Evolutionary conservation across 768 basidiomycete species (phyloP).

Genomic region (Amanita molliuscula): DNA sequence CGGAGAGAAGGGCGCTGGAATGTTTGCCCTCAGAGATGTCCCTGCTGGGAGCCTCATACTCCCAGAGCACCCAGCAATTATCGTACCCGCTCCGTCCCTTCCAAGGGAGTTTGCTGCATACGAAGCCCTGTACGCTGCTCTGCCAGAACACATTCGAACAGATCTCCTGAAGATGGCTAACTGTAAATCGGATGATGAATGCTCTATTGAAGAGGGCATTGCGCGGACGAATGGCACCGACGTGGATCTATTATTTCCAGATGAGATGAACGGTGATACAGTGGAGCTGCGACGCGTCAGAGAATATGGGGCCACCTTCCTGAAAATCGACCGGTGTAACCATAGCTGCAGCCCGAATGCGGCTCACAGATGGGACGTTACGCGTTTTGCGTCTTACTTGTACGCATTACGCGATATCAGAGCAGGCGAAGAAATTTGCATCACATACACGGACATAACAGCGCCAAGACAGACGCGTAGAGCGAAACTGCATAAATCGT

Average conservation of each 20-base stretch:
- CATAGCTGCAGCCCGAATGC: conserved; percentile 40
- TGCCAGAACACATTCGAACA: conserved; percentile 15
- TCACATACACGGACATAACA: conserved; percentile 32
- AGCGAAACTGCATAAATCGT: conserved; percentile 23
- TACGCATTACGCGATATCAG: conserved; percentile 29
- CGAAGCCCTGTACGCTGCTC: conserved; percentile 18
- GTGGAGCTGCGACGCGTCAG: conserved; percentile 6
- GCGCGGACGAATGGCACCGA: conserved; percentile 31
- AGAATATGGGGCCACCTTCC: conserved; percentile 33
- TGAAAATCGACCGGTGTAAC: conserved; percentile 31
- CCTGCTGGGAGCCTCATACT: conserved; percentile 23
- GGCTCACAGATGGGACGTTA: conserved; percentile 29
- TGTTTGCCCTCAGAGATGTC: conserved; percentile 25
- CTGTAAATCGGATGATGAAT: conserved; percentile 21
- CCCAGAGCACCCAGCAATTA: conserved; percentile 29
- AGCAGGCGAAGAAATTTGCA: conserved; percentile 33
- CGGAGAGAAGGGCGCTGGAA: conserved; percentile 22
- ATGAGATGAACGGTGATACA: conserved; percentile 11
- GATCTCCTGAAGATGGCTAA: conserved; percentile 24
- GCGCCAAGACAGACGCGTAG: conserved; percentile 24
- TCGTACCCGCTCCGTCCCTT: conserved; percentile 22
- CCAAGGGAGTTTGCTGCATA: conserved; percentile 16
- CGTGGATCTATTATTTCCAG: conserved; percentile 21
- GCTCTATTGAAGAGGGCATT: conserved; percentile 29
- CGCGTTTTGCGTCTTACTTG: conserved; percentile 26